phyloP scores from a whole-genome alignment of 129 eudicot genomes.

The Erigeron canadensis region DNA sequence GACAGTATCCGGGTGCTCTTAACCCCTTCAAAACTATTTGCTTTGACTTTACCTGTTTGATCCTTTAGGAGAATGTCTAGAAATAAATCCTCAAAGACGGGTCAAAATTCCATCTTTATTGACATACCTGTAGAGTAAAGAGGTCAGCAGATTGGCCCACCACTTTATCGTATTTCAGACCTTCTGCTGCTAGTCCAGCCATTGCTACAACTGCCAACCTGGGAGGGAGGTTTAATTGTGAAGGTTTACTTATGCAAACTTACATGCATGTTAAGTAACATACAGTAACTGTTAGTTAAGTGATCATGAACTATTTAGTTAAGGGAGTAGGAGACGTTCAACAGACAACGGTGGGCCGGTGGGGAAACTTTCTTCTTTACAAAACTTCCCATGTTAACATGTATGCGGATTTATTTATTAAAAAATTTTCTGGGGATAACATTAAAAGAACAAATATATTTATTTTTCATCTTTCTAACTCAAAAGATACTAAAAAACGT shows the following conservation, averaged over 20 bases:
- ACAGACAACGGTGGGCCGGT: too few species aligned
- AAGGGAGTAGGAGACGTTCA: not conserved
- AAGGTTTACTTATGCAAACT: not conserved
- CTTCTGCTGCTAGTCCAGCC: constrained; percentile 99
- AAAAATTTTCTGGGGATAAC: too few species aligned
- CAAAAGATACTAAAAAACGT: too few species aligned
- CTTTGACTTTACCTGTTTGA: not conserved
- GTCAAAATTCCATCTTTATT: too few species aligned
- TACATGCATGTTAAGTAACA: not conserved
- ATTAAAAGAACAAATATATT: too few species aligned
- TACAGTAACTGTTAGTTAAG: not conserved
- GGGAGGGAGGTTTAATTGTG: constrained; percentile 16
- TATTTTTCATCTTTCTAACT: too few species aligned
- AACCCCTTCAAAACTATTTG: not conserved
- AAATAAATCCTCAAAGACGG: too few species aligned
- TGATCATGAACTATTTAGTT: not conserved
- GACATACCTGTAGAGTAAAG: constrained; percentile 83
- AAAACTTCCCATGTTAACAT: too few species aligned
- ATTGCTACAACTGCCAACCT: constrained; percentile 99
- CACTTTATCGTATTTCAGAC: constrained; percentile 88
- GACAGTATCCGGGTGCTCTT: too few species aligned
- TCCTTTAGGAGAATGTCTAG: too few species aligned
- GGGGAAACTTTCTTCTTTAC: too few species aligned
- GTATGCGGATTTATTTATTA: too few species aligned
- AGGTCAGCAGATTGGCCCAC: constrained; percentile 97